Evolutionary conservation across 768 basidiomycete genomes (phyloP), one percentile per base, ranked within the genome.

Genomic region (Rhizopogon roseolus): DNA sequence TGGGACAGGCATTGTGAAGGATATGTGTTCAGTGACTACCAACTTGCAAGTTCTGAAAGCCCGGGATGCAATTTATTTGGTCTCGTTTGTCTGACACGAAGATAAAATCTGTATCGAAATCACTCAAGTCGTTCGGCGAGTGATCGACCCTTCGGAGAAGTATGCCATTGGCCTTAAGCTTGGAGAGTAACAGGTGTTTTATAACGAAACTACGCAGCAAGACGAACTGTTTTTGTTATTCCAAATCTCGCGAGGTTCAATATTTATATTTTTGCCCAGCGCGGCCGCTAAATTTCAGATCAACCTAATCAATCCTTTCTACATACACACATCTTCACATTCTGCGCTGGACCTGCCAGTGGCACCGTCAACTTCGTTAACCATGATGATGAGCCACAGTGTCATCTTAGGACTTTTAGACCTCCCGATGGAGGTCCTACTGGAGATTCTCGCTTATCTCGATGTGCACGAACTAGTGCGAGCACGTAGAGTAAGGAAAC

Each of bases 1-100:
- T 61, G 94, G 95, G 62, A 97, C 87, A 53, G 95, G 95, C 95
- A 96, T 96, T 61, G 59, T 77, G 43, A 17, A 36, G 34, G 34
- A 36, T 41, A 32, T 51, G 22, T 36, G 17, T 50, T 27, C 39
- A 16, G 43, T 22, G 22, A 22, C 10, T 11, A 36, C 22, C 34
- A 48, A 14, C 1, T 36, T 48, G 2, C 22, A 25, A 3, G 38
- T 54, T 27, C 13, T 17, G 45, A 53, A 22, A 44, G 59, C 40
- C 48, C 40, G 41, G n/a, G 0, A 29, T 19, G 14, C 22, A 45
- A 22, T 14, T 36, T 66, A 9, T 69, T 67, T 67, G 55, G 22
- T 5, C 0, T 40, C 62, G 1, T 69, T 66, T 68, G 55, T 40
- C n/a, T n/a, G n/a, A n/a, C n/a, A n/a, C n/a, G n/a, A n/a, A n/a